Evolutionary conservation across 345 rosid species (phyloP).

Genomic region (Draba incana): DNA sequence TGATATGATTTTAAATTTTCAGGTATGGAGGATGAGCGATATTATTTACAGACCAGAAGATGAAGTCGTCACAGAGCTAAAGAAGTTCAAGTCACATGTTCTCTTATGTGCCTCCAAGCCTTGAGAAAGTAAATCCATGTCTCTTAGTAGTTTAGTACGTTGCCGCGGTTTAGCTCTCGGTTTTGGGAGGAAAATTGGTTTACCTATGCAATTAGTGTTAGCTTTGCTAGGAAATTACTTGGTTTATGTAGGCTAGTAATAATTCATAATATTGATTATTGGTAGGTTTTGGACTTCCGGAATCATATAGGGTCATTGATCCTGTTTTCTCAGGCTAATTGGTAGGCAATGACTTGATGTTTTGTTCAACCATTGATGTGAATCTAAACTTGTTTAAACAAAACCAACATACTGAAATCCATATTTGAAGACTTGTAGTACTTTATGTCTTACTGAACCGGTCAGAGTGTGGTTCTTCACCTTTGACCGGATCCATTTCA

Average conservation of each 20-base stretch:
- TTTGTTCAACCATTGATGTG: conserved; percentile 14
- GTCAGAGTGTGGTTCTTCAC: conserved; percentile 10
- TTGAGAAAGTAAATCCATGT: conserved; percentile 38
- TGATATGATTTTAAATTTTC: conserved; percentile 26
- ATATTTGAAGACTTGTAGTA: background rate
- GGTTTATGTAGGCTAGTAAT: conserved; percentile 22
- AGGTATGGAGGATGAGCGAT: conserved; percentile 96
- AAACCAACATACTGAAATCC: conserved; percentile 12
- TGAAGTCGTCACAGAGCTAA: conserved; percentile 85
- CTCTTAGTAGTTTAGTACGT: conserved; percentile 14
- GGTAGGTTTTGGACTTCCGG: conserved; percentile 23
- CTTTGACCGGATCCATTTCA: conserved; percentile 5
- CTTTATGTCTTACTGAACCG: background rate
- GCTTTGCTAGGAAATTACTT: conserved; percentile 8
- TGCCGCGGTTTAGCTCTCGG: conserved; percentile 15
- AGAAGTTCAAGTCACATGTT: conserved; percentile 79
- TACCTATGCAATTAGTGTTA: conserved; percentile 2
- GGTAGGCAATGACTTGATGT: conserved; percentile 7
- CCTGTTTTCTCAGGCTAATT: conserved; percentile 9
- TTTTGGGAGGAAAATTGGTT: conserved; percentile 17
- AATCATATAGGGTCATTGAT: conserved; percentile 6
- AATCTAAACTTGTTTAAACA: conserved; percentile 11
- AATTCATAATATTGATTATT: conserved; percentile 15
- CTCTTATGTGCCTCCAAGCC: conserved; percentile 58
- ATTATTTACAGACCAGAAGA: conserved; percentile 86